Percentiles rank a stretch among this genome's conserved stretches.
Conservation (phyloP, 805 yeast species). For the Wickerhamiella shivajii region DNA sequence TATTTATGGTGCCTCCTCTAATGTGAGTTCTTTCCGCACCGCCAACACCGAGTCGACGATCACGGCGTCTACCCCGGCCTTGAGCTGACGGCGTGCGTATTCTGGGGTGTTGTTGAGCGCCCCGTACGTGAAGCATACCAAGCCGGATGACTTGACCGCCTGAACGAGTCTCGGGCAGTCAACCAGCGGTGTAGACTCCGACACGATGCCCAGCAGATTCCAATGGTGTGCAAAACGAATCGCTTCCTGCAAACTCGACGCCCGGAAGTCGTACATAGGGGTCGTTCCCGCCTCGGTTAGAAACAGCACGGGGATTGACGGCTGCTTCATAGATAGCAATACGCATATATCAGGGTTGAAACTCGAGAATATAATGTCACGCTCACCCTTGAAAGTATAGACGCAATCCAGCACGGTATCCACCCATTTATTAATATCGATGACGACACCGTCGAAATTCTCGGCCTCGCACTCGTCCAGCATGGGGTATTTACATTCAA, state of each 20-base stretch:
- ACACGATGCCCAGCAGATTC: slow-evolving; percentile 83
- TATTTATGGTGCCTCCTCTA: slow-evolving; percentile 6
- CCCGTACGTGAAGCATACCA: slow-evolving; percentile 91
- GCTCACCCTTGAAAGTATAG: slow-evolving; percentile 59
- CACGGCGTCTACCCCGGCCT: slow-evolving; percentile 96
- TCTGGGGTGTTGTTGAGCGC: slow-evolving; percentile 70
- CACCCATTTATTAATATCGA: slow-evolving; percentile 75
- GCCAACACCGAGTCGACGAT: slow-evolving; percentile 91
- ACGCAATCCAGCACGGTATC: slow-evolving; percentile 73
- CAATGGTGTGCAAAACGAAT: slow-evolving; percentile 80
- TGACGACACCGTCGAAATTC: slow-evolving; percentile 70
- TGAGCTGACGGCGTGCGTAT: slow-evolving; percentile 70
- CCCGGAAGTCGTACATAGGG: slow-evolving; percentile 79
- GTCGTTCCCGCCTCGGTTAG: slow-evolving; percentile 79
- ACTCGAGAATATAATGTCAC: slow-evolving; percentile 82
- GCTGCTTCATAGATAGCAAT: slow-evolving; percentile 77
- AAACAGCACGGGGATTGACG: slow-evolving; percentile 79
- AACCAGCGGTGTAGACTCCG: slow-evolving; percentile 77
- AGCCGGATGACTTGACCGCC: slow-evolving; percentile 81
- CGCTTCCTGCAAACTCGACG: slow-evolving; percentile 78
- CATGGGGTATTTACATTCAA: slow-evolving; percentile 92
- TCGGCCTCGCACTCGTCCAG: slow-evolving; percentile 82
- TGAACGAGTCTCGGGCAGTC: slow-evolving; percentile 78
- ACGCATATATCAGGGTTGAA: slow-evolving; percentile 91
- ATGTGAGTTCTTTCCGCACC: slow-evolving; percentile 64